Conservation (phyloP, 2,329 filamentous ascomycete species). For the Colletotrichum euphorbiae region DNA sequence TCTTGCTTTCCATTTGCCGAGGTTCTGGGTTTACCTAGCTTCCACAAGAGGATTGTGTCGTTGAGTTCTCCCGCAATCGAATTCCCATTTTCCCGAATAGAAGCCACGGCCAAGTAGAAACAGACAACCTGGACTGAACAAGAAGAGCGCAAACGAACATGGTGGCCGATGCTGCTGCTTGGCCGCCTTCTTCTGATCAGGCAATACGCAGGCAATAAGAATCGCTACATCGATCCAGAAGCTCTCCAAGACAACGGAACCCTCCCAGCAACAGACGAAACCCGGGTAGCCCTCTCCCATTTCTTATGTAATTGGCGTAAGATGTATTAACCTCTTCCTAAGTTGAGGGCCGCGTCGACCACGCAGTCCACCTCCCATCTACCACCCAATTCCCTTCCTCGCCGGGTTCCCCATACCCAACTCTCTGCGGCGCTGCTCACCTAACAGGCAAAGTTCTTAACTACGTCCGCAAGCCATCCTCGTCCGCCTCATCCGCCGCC, state of each 20-base stretch:
- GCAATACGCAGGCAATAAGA: slow-evolving; percentile 39
- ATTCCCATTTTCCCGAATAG: not conserved
- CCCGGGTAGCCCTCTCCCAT: slow-evolving; percentile 51
- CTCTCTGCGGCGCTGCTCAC: too few species aligned
- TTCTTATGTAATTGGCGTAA: fast-evolving
- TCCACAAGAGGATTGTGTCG: slow-evolving; percentile 50
- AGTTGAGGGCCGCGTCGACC: slow-evolving; percentile 51
- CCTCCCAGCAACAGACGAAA: slow-evolving; percentile 53
- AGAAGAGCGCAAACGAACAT: slow-evolving; percentile 59
- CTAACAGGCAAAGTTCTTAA: slow-evolving; percentile 54
- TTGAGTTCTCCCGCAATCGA: slow-evolving; percentile 50
- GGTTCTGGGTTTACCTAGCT: slow-evolving; percentile 56
- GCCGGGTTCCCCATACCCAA: too few species aligned
- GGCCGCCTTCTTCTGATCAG: slow-evolving; percentile 50
- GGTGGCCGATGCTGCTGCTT: slow-evolving; percentile 61
- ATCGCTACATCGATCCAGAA: slow-evolving; percentile 41
- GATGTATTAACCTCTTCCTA: slow-evolving; percentile 38
- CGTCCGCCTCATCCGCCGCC: slow-evolving; percentile 13
- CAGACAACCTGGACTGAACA: slow-evolving; percentile 58
- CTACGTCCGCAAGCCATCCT: slow-evolving; percentile 44
- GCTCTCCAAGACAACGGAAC: slow-evolving; percentile 41
- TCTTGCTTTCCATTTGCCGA: slow-evolving; percentile 58
- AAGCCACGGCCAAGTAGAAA: too few species aligned
- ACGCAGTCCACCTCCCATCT: slow-evolving; percentile 45
- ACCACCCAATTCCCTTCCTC: too few species aligned